phyloP scores from a whole-genome alignment of 2,329 filamentous ascomycete species.

The Colletotrichum cuscutae region DNA sequence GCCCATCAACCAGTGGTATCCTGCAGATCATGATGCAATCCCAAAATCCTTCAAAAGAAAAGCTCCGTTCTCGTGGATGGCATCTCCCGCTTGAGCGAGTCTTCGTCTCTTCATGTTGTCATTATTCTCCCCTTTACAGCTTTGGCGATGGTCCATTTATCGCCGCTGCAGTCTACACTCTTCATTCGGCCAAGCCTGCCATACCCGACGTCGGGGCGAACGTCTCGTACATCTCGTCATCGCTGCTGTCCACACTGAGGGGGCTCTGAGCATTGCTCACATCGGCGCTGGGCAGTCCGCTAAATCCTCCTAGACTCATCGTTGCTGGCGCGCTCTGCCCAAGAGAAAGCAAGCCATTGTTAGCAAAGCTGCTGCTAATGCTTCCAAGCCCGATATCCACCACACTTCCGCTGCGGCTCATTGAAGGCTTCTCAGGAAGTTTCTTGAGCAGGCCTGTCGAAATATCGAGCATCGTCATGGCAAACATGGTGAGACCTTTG shows the following conservation, averaged over 20 bases:
- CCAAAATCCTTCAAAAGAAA: neutral
- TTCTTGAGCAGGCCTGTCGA: slow-evolving; percentile 75
- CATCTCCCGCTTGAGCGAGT: slow-evolving; percentile 4
- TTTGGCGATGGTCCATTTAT: neutral
- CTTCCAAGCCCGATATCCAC: slow-evolving; percentile 54
- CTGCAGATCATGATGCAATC: slow-evolving; percentile 26
- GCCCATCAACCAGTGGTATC: slow-evolving; percentile 19
- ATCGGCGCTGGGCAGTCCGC: slow-evolving; percentile 58
- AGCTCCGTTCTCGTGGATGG: neutral
- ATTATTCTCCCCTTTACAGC: slow-evolving; percentile 11
- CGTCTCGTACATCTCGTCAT: slow-evolving; percentile 66
- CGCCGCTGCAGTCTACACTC: neutral
- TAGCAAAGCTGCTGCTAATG: slow-evolving; percentile 48
- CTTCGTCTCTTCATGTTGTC: slow-evolving; percentile 17
- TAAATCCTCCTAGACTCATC: slow-evolving; percentile 47
- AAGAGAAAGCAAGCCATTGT: slow-evolving; percentile 32
- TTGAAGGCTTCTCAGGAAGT: slow-evolving; percentile 75
- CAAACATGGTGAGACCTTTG: slow-evolving; percentile 71
- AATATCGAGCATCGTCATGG: slow-evolving; percentile 82
- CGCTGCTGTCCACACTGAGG: slow-evolving; percentile 61
- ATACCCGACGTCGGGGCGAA: slow-evolving; percentile 49
- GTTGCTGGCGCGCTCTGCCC: slow-evolving; percentile 29
- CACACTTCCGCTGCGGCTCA: slow-evolving; percentile 65
- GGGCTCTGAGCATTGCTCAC: slow-evolving; percentile 64
- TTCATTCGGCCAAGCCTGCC: slow-evolving; percentile 41